Conservation (phyloP, 331 rosid genomes). For the Saraca asoca region DNA sequence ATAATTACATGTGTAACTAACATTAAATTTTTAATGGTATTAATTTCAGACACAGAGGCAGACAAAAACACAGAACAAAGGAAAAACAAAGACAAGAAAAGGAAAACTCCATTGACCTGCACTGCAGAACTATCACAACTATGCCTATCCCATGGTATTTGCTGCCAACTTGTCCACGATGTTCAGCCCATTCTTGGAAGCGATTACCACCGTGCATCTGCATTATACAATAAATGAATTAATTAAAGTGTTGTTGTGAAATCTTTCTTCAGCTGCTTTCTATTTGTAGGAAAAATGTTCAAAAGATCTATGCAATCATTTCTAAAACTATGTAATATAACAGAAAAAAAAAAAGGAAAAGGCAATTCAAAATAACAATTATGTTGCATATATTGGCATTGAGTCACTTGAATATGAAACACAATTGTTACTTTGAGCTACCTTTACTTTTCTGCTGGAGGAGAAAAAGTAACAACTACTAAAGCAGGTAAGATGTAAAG, state of each 20-base stretch:
- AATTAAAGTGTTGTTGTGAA: too few species aligned
- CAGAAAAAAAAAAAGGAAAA: too few species aligned
- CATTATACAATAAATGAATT: background rate
- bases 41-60: too few species aligned
- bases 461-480: too few species aligned
- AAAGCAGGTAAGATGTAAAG: too few species aligned
- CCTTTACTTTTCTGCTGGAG: too few species aligned
- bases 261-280: slow-evolving; percentile 8
- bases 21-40: too few species aligned
- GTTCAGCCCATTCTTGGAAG: slow-evolving; percentile 58
- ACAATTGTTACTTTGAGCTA: too few species aligned
- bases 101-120: background rate
- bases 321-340: background rate
- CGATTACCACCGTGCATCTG: slow-evolving; percentile 81
- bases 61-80: background rate
- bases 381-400: slow-evolving; percentile 7
- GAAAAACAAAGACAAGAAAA: background rate
- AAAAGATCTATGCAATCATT: slow-evolving; percentile 7
- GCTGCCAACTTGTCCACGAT: slow-evolving; percentile 63
- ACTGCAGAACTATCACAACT: slow-evolving; percentile 22
- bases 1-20: too few species aligned
- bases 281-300: background rate
- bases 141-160: slow-evolving; percentile 50
- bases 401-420: too few species aligned
- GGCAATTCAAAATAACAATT: background rate